phyloP scores from a whole-genome alignment of 2,329 filamentous ascomycete genomes.

The Penicillium hordei region DNA sequence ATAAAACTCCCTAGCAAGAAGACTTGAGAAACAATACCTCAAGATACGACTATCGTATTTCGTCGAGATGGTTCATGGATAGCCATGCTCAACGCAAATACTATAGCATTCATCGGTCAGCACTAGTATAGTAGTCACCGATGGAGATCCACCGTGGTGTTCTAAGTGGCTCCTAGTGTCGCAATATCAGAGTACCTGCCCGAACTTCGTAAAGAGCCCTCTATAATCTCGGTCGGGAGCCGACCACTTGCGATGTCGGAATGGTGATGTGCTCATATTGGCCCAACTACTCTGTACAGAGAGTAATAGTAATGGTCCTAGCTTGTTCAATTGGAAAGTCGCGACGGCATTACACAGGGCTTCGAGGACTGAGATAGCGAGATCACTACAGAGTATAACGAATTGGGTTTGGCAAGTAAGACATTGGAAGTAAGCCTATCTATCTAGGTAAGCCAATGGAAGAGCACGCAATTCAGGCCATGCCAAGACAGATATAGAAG shows the following conservation, averaged over 20 bases:
- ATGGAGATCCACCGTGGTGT: not conserved
- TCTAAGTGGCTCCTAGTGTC: conserved; percentile 15
- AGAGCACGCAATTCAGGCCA: not conserved
- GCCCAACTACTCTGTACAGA: not conserved
- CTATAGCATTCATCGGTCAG: not conserved
- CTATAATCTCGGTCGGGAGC: not conserved
- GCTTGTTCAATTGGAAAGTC: not conserved
- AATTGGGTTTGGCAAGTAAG: not conserved
- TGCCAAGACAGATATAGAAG: not conserved
- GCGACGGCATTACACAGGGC: too few species aligned
- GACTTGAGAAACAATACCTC: not conserved
- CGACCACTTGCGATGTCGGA: not conserved
- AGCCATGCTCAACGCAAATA: not conserved
- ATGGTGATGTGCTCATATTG: not conserved
- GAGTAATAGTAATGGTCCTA: not conserved
- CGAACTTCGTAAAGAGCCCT: not conserved
- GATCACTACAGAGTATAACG: too few species aligned
- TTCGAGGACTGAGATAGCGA: not conserved
- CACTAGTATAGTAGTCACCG: not conserved
- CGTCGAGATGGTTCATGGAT: not conserved
- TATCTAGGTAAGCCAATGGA: not conserved
- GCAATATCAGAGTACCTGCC: conserved; percentile 6
- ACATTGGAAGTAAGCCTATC: too few species aligned
- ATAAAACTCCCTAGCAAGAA: not conserved
- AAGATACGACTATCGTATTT: not conserved